A percentile compares a stretch with the other conserved stretches of the same genome.
Evolutionary conservation across 2,329 filamentous ascomycete genomes (phyloP).

Genomic region (Mycosphaerella arachidis): DNA sequence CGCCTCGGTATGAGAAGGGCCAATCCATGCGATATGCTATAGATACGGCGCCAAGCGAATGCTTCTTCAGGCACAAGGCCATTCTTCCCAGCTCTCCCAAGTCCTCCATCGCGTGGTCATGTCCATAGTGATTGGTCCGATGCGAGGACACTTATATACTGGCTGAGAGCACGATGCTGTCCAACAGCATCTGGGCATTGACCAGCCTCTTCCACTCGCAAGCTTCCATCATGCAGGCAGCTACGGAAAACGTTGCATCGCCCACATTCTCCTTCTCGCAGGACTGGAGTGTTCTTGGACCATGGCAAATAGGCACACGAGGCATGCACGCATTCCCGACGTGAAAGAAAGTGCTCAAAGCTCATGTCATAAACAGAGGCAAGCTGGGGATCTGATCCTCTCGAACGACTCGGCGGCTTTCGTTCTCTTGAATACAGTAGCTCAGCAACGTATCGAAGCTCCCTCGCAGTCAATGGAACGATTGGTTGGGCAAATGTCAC

Average conservation of each 20-base stretch:
- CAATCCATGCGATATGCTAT: not conserved
- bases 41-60: not conserved
- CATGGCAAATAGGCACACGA: constrained; percentile 56
- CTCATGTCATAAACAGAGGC: constrained; percentile 42
- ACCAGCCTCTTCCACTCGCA: not conserved
- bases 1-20: not conserved
- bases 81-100: no score
- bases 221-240: not conserved
- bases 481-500: constrained; percentile 45
- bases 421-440: constrained; percentile 41
- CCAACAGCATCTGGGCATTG: constrained; percentile 4
- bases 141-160: not conserved
- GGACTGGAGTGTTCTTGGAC: constrained; percentile 43
- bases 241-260: not conserved
- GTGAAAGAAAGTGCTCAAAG: constrained; percentile 43
- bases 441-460: constrained; percentile 44
- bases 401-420: constrained; percentile 53
- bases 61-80: not conserved
- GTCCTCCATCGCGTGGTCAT: no score
- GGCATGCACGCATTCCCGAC: constrained; percentile 37
- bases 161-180: constrained; percentile 1
- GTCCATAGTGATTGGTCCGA: no score
- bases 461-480: constrained; percentile 48
- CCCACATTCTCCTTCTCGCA: constrained; percentile 8
- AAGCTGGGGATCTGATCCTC: constrained; percentile 55